phyloP scores from a whole-genome alignment of 2,329 filamentous ascomycete species.

The Penicillium thymicola region DNA sequence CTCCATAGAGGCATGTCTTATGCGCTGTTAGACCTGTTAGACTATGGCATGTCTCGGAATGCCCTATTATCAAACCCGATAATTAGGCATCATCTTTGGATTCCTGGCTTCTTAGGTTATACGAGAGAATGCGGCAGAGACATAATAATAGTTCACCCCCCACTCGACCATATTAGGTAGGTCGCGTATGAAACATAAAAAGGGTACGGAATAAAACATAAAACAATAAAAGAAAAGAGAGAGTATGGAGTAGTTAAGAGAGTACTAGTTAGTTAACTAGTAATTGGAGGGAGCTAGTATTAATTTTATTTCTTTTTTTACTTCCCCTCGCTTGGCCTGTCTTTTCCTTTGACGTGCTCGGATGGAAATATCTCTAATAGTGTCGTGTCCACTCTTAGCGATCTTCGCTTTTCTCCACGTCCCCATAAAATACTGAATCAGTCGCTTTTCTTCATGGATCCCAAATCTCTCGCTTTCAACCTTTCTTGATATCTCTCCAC shows the following conservation, averaged over 20 bases:
- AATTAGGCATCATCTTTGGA: conserved; percentile 1
- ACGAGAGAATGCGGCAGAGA: not conserved
- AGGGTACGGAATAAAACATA: not conserved
- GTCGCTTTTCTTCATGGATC: not conserved
- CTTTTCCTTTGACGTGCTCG: not conserved
- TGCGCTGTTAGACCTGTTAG: not conserved
- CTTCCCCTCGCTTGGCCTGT: not conserved
- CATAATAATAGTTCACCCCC: conserved; percentile 2
- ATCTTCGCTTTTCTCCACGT: conserved; percentile 1
- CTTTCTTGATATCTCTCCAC: not conserved
- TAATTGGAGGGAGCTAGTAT: not conserved
- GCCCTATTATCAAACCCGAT: not conserved
- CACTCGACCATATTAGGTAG: not conserved
- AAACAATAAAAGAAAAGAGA: not conserved
- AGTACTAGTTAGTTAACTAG: too few relatives aligned
- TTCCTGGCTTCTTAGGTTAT: not conserved
- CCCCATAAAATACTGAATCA: not conserved
- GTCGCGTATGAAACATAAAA: not conserved
- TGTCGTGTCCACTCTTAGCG: not conserved
- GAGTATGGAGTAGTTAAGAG: not conserved
- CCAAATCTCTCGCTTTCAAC: not conserved
- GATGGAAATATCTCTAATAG: not conserved
- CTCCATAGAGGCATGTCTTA: not conserved
- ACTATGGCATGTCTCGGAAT: not conserved
- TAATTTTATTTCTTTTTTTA: not conserved